Base-by-base conservation (phyloP, 768 basidiomycete species). In the Pholiota microspora region DNA sequence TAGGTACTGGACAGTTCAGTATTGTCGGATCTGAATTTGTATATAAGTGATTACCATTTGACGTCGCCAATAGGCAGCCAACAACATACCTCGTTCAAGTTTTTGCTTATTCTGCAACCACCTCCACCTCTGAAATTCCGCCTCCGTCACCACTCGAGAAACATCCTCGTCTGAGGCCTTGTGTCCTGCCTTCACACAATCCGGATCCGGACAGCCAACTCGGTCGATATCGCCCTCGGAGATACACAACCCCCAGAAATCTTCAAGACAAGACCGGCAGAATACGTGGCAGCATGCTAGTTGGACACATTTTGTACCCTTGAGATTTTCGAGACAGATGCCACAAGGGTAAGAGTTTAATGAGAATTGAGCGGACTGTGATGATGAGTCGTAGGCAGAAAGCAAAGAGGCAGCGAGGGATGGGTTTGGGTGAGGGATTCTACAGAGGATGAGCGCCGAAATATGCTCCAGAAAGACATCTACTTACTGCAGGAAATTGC, bases 241-340 rank as follows among this genome's bases (percentile, higher is more conserved):
- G 51, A 97, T 88, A 59, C 86, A 88, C 49, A 93, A 67, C 38
- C 79, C 77, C 93, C 93, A 97, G 65, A 89, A 94, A 48, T 88
- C 86, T 49, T 76, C 75, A 23, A 96, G 68, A 64, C 94, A 96
- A 7, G 78, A 67, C 16, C 83, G 81, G 66, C 94, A 96, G 67
- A 94, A 95, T 12, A 94, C 79, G 67, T 95, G 94, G 0, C 70
- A 69, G 64, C 93, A 95, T 3, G 73, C 66, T 46, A 95, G 74
- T 58, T 81, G 77, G 15, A 93, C 61, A 65, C 92, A 94, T 58
- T 82, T 81, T 12, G 80, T 76, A 36, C 94, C 93, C 65, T 91
- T 94, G 53, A 84, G 70, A 12, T 80, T 77, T 32, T 80, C 78
- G 3, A 95, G 70, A 67, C 93, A 96, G 46, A 96, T 83, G 21